These are phyloP conservation scores for Colletotrichum ledebouriae DNA, from an alignment of 2,329 filamentous ascomycete genomes.

Conservation along the genomic window DNA sequence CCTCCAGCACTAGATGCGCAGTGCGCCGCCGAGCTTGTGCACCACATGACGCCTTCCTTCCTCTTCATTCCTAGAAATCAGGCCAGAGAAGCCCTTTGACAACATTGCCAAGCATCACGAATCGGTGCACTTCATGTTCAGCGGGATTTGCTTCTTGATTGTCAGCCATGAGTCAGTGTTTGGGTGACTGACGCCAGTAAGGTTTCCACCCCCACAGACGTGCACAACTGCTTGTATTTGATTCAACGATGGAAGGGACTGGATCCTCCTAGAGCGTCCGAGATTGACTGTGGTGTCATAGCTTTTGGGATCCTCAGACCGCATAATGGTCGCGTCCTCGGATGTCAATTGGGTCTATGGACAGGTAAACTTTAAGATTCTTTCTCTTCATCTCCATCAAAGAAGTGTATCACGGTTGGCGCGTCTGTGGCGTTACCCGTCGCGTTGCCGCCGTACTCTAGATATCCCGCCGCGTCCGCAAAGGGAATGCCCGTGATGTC, in stretches of 20 bases:
- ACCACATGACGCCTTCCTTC: not conserved
- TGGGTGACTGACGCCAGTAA: not conserved
- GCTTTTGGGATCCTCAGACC: not conserved
- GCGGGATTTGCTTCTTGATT: not conserved
- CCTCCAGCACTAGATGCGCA: not conserved
- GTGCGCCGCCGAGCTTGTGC: not conserved
- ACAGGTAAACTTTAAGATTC: slow-evolving; percentile 1
- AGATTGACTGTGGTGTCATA: not conserved
- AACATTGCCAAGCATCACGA: slow-evolving; percentile 21
- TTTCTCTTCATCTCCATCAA: slow-evolving; percentile 21
- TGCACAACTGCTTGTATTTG: not conserved
- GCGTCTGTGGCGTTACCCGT: slow-evolving; percentile 54
- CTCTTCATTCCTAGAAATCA: not conserved
- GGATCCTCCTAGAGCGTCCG: slow-evolving; percentile 6
- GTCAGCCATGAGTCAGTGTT: slow-evolving; percentile 12
- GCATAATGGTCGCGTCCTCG: not conserved
- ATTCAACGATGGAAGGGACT: not conserved
- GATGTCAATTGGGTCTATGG: not conserved
- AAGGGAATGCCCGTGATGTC: slow-evolving; percentile 46
- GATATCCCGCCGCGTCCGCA: slow-evolving; percentile 56
- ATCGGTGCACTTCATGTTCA: slow-evolving; percentile 16
- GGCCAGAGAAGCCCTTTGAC: too few species aligned
- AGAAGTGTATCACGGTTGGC: slow-evolving; percentile 42
- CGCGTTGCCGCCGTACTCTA: slow-evolving; percentile 59
- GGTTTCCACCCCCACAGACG: slow-evolving; percentile 14